Base-by-base conservation (phyloP, 768 basidiomycete genomes). In the Boletellus ananas region DNA sequence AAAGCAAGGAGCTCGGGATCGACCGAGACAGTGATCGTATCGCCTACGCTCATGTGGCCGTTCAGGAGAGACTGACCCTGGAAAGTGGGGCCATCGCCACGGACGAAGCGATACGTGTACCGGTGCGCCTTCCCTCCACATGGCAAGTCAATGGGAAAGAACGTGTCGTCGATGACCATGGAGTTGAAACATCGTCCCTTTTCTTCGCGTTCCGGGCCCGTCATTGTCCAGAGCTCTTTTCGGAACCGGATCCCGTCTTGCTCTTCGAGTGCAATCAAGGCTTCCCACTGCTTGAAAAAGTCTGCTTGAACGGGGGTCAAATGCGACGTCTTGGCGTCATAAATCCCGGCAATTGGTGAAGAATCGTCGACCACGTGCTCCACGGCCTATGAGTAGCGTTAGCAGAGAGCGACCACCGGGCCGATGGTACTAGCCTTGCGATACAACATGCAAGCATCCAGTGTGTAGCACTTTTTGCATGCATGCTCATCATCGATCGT, bases 241-340 rank as follows among this genome's bases (percentile, higher is more conserved):
- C 83, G 83, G 72, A 91, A 94, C 17, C 89, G 78, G 10, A 85
- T 70, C 13, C 89, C 72, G 56, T 96, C 94, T 50, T 86, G 84
- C 64, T 98, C 96, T 65, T 99, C 96, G 4, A 84, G 62, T 2
- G 90, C 76, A 49, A 98, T 75, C 14, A 98, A 76, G 3, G 75
- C 70, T 63, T 99, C 96, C 96, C 96, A 99, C 57, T 81, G 77
- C 60, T 82, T 82, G 75, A 96, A 98, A 68, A 98, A 98, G 1
- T 74, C 76, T 0, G 74, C 67, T 38, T 95, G 90, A 0, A 63
- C 20, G 0, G 74, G 67, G 0, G 84, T 87, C 31, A 99, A 74
- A 61, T 97, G 94, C 0, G 81, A 78, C 0, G 91, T 94, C 68
- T 90, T 93, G 52, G 82, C 72, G 0, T 76, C 78, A 62, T 90